Conservation (phyloP, 2,329 filamentous ascomycete species). For the Sclerotinia sclerotiorum region DNA sequence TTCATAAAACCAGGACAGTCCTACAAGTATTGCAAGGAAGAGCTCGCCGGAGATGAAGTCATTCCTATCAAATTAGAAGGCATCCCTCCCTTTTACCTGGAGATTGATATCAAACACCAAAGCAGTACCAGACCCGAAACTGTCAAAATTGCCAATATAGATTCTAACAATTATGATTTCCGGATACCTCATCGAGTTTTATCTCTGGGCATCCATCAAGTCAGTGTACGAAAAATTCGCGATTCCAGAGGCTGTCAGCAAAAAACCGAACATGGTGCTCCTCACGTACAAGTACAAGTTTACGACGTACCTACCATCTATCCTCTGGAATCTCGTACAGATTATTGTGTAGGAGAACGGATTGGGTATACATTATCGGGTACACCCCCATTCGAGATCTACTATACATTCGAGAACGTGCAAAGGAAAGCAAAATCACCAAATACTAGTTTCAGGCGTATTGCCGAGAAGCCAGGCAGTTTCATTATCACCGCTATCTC, state of each 20-base stretch:
- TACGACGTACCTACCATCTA: slow-evolving; percentile 92
- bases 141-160: slow-evolving; percentile 78
- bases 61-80: slow-evolving; percentile 87
- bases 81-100: slow-evolving; percentile 81
- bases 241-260: slow-evolving; percentile 85
- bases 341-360: slow-evolving; percentile 95
- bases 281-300: slow-evolving; percentile 84
- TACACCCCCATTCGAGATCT: slow-evolving; percentile 86
- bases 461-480: slow-evolving; percentile 85
- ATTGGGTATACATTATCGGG: slow-evolving; percentile 90
- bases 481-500: slow-evolving; percentile 85
- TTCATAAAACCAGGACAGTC: slow-evolving; percentile 87
- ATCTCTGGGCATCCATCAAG: slow-evolving; percentile 82
- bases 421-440: slow-evolving; percentile 75
- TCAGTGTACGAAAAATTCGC: slow-evolving; percentile 85
- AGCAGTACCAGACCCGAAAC: slow-evolving; percentile 76
- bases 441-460: slow-evolving; percentile 84
- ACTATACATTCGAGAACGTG: slow-evolving; percentile 82
- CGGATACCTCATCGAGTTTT: slow-evolving; percentile 82
- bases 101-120: slow-evolving; percentile 91
- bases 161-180: slow-evolving; percentile 71
- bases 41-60: slow-evolving; percentile 76
- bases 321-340: slow-evolving; percentile 75
- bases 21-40: slow-evolving; percentile 91
- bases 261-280: slow-evolving; percentile 67